These are phyloP conservation scores for Collybia sordida DNA, from an alignment of 768 basidiomycete species.

Conservation along the genomic window DNA sequence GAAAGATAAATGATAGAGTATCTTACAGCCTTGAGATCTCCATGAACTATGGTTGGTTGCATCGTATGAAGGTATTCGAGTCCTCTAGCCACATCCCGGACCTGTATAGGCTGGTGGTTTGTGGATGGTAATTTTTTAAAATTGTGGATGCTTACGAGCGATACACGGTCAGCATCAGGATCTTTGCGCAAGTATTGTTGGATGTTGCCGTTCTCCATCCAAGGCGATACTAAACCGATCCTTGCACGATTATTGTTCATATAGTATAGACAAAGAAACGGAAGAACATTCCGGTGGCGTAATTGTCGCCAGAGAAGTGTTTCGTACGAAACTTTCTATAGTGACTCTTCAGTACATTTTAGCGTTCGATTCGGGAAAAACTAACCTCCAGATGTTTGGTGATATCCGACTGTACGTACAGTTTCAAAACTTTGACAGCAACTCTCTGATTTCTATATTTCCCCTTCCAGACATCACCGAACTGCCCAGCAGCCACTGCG, in stretches of 20 bases:
- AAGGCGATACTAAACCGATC: constrained; percentile 15
- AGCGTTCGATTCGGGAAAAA: not conserved
- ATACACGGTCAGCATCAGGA: constrained; percentile 7
- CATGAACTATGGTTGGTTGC: constrained; percentile 14
- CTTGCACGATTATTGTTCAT: constrained; percentile 9
- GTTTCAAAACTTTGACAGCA: constrained; percentile 28
- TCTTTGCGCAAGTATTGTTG: constrained; percentile 2
- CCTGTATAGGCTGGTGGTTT: not conserved
- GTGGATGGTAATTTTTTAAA: not conserved
- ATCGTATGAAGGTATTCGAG: constrained; percentile 10
- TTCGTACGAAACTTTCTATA: constrained; percentile 12
- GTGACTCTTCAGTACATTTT: not conserved
- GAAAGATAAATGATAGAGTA: not conserved
- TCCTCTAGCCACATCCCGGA: constrained; percentile 13
- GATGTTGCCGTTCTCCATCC: constrained; percentile 13
- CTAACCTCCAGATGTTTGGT: constrained; percentile 22
- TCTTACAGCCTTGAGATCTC: constrained; percentile 14
- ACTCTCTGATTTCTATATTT: constrained; percentile 22
- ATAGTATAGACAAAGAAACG: constrained; percentile 11
- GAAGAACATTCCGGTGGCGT: constrained; percentile 13
- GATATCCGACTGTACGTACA: constrained; percentile 11
- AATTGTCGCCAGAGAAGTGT: constrained; percentile 14
- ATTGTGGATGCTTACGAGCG: constrained; percentile 5
- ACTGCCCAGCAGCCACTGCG: constrained; percentile 24
- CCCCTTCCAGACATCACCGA: constrained; percentile 29